phyloP scores from a whole-genome alignment of 768 basidiomycete species.

The Phallus indusiatus region DNA sequence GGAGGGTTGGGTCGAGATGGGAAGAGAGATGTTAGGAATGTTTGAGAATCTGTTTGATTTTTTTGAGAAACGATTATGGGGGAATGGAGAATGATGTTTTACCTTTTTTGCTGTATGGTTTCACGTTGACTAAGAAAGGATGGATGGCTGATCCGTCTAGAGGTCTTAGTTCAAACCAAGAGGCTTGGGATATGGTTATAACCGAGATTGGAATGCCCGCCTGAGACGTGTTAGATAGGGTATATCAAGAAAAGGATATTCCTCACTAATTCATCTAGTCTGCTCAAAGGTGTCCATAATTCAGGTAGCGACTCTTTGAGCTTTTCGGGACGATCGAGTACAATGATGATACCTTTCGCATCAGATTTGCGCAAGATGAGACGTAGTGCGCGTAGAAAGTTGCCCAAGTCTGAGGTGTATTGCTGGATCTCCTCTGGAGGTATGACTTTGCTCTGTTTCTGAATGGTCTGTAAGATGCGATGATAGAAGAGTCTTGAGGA shows the following conservation, averaged over 20 bases:
- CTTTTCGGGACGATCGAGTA: conserved; percentile 60
- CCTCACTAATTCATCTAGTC: conserved; percentile 59
- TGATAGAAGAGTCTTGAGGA: conserved; percentile 57
- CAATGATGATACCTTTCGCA: conserved; percentile 38
- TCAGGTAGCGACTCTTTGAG: conserved; percentile 55
- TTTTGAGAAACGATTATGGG: neutral
- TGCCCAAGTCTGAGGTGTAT: conserved; percentile 59
- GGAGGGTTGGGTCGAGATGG: conserved; percentile 16
- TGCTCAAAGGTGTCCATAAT: conserved; percentile 58
- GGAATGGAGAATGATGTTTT: conserved; percentile 30
- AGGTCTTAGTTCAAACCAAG: conserved; percentile 69
- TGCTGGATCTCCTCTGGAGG: conserved; percentile 26
- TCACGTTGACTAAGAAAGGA: conserved; percentile 57
- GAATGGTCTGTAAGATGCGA: conserved; percentile 44
- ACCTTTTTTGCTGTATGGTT: conserved; percentile 50
- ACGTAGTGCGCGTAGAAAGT: conserved; percentile 59
- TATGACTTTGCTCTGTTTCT: conserved; percentile 44
- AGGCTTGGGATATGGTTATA: conserved; percentile 52
- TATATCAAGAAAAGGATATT: conserved; percentile 1
- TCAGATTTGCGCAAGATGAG: conserved; percentile 17
- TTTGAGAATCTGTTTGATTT: neutral
- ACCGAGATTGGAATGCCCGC: conserved; percentile 48
- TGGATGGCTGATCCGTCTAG: conserved; percentile 60
- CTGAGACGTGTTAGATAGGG: conserved; percentile 26
- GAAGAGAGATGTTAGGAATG: neutral